Evolutionary conservation across 345 rosid genomes (phyloP), one percentile per base, ranked within the genome.

Genomic region (Eutrema yunnanense): DNA sequence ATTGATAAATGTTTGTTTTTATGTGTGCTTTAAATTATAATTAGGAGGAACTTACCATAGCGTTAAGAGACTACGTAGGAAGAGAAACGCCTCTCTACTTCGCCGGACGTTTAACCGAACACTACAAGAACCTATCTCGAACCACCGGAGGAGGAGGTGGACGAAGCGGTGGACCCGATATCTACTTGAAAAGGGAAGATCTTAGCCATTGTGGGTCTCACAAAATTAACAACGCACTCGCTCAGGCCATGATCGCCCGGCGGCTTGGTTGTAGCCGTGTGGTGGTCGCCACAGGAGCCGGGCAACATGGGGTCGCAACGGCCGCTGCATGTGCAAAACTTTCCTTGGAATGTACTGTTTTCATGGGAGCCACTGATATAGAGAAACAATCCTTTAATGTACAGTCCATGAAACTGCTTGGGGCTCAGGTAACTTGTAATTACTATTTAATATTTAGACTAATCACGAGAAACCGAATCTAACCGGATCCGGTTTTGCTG

Each of bases 291-390:
- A 90, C 98, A 0, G 98, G 98, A 4, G 86, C 97, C 3, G 98
- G 98, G 1, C 97, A 86, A 44, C 97, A 93, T 9, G 96, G 97
- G 0, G 82, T 93, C n/a, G 97, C 98, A 0, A 85, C 96, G 0
- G 98, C 98, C 0, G 92, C 98, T 8, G 91, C 84, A 0, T 93
- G 97, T 60, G 85, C 97, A n/a, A 89, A 84, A 79, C 88, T 89
- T 43, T 37, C 71, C 26, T 65, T 93, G 59, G 82, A 82, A 6
- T 93, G 96, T 71, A 84, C 84, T 13, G 43, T 93, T 65, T 87
- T 78, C 73, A 93, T 93, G 97, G 90, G 96, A 55, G 26, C 84
- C 4, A 10, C 34, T 2, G 97, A 93, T 53, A 87, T 86, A 72
- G 84, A 85, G 51, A 89, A 82, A 67, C 92, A 93, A 68, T 43